phyloP scores from a whole-genome alignment of 163 green algal species.

The Prototheca wickerhamii region DNA sequence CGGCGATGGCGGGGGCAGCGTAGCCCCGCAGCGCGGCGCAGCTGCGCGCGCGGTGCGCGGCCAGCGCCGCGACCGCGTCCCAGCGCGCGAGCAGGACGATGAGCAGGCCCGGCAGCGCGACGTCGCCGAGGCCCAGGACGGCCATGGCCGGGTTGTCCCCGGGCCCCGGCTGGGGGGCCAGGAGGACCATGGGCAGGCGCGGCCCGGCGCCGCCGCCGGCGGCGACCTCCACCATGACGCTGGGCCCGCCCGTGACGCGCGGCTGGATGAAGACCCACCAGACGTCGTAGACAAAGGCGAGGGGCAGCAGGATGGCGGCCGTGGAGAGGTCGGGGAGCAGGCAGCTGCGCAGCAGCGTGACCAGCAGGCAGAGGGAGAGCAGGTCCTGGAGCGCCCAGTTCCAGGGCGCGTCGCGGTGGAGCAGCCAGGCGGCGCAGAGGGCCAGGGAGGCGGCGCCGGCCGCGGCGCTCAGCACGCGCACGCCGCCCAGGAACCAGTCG shows the following conservation, averaged over 20 bases:
- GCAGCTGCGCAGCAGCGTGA: constrained; percentile 61
- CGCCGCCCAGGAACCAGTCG: background rate
- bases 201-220: constrained; percentile 2
- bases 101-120: constrained; percentile 85
- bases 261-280: constrained; percentile 96
- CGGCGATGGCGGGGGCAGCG: constrained; percentile 10
- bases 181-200: constrained; percentile 77
- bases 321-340: constrained; percentile 59
- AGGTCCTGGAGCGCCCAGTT: constrained; percentile 45
- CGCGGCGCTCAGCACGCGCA: background rate
- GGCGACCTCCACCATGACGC: constrained; percentile 81
- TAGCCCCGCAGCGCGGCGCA: background rate
- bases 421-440: constrained; percentile 7
- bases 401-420: constrained; percentile 4
- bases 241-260: constrained; percentile 52
- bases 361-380: constrained; percentile 58
- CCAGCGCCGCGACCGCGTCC: constrained; percentile 19
- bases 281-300: constrained; percentile 78
- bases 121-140: constrained; percentile 83
- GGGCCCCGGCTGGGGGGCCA: constrained; percentile 51
- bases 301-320: constrained; percentile 65
- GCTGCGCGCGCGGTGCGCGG: background rate
- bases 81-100: constrained; percentile 57
- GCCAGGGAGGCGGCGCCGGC: background rate
- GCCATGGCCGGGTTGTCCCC: constrained; percentile 37